These are phyloP conservation scores for Delonix regia DNA, from an alignment of 306 rosid species.

Conservation along the genomic window DNA sequence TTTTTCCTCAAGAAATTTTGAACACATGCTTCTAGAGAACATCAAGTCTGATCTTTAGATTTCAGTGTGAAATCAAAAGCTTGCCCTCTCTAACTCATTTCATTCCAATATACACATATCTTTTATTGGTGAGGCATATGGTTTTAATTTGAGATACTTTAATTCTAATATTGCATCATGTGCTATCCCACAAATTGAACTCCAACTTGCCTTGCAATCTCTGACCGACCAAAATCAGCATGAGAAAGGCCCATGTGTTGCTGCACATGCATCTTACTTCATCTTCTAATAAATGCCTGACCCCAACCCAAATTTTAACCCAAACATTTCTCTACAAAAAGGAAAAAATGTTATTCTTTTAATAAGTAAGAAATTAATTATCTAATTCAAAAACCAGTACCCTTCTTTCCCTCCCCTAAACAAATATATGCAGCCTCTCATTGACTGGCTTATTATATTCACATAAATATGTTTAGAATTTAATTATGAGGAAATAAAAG, in stretches of 20 bases:
- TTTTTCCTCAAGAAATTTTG: too few relatives aligned
- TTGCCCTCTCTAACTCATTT: neutral
- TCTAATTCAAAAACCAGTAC: neutral
- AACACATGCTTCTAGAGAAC: neutral
- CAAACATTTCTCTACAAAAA: slow-evolving; percentile 5
- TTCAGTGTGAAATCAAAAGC: neutral
- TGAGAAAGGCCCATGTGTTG: slow-evolving; percentile 41
- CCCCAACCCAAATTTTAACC: neutral
- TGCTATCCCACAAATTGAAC: neutral
- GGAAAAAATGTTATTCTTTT: neutral
- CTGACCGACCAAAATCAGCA: slow-evolving; percentile 30
- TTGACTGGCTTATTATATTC: too few relatives aligned
- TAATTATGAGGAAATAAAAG: too few relatives aligned
- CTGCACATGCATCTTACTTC: slow-evolving; percentile 48
- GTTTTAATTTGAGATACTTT: neutral
- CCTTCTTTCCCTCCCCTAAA: neutral
- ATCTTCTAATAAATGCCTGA: slow-evolving; percentile 32
- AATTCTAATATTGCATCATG: slow-evolving; percentile 18
- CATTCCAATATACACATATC: too few relatives aligned
- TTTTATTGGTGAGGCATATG: too few relatives aligned
- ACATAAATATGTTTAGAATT: too few relatives aligned
- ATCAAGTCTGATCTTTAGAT: neutral
- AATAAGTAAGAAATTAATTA: neutral
- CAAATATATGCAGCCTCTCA: too few relatives aligned
- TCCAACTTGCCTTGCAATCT: slow-evolving; percentile 6